phyloP scores from a whole-genome alignment of 768 basidiomycete species.

The Fomitopsis pulvina region DNA sequence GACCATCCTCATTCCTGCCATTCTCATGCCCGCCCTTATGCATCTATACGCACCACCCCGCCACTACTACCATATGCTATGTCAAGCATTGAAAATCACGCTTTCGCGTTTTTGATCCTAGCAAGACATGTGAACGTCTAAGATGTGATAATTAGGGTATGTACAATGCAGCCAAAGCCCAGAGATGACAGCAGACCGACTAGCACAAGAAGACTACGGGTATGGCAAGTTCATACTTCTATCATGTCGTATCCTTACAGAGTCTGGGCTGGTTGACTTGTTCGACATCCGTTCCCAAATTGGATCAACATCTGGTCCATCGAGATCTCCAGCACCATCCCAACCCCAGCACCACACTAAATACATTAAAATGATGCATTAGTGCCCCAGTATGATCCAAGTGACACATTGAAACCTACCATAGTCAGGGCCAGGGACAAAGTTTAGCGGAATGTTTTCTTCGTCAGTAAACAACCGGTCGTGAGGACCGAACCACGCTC shows the following conservation, averaged over 20 bases:
- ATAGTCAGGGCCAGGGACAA: conserved; percentile 75
- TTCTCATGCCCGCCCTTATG: conserved; percentile 16
- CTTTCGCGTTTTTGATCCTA: no score
- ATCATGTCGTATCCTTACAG: conserved; percentile 69
- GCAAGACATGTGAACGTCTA: not conserved
- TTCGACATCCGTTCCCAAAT: conserved; percentile 89
- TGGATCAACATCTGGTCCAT: conserved; percentile 96
- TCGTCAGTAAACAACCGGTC: conserved; percentile 90
- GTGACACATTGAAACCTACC: conserved; percentile 69
- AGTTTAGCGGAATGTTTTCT: conserved; percentile 72
- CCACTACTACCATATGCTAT: conserved; percentile 22
- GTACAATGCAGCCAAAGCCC: not conserved
- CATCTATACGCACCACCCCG: conserved; percentile 12
- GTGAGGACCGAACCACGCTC: conserved; percentile 97
- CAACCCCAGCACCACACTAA: conserved; percentile 99
- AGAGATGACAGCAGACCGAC: not conserved
- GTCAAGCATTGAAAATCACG: conserved; percentile 17
- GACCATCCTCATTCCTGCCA: conserved; percentile 8
- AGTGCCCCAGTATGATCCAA: no score
- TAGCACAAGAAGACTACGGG: not conserved
- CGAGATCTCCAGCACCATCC: conserved; percentile 97
- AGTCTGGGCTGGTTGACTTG: conserved; percentile 45
- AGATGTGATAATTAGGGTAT: not conserved
- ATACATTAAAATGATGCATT: no score
- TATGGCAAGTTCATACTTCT: conserved; percentile 10